Evolutionary conservation across 2,329 filamentous ascomycete genomes (phyloP), one percentile per base, ranked within the genome.

Genomic region (Aspergillus japonicus): DNA sequence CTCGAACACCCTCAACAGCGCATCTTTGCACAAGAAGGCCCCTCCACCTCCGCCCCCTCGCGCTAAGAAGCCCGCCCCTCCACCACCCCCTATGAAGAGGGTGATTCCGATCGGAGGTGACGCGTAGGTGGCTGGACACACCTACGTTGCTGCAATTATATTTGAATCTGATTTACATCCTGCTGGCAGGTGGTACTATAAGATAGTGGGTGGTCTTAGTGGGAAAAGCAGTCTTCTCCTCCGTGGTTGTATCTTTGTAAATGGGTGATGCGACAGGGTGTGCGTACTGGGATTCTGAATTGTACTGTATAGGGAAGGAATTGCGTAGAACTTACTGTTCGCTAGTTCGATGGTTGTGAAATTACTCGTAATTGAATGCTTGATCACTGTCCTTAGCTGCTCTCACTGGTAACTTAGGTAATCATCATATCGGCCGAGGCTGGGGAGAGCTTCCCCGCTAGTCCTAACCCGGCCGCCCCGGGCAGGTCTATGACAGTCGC

Each of bases 61-160:
- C 69, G 77, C 83, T 39, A 89, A 88, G 80, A 89, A 89, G 73
- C 85, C 86, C 12, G 83, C 84, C 23, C 85, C 87, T 61, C 85
- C 85, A 42, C 87, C 85, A 23, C 85, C 85, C 11, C 87, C 87
- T 23, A 82, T 86, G 76, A 89, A 89, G 79, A 78, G 85, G 65
- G 82, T 69, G 24, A 57, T 73, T 26, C 56, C 75, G 4, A 67
- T 71, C 47, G 67, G 68, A 33, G 67, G 62, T 2, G 66, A 71
- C 57, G 62, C 62, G 48, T 74, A 64, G 57, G 44, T 55, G 48
- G 44, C 53, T 44, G 53, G 7, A 42, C 10, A 48, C 48, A 47
- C 19, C 26, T 31, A 49, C 19, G 14, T 26, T 47, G 24, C n/a
- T n/a, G 33, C 24, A 33, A n/a, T 8, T 44, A 19, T 35, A 8